Evolutionary conservation across 192 early-diverging fungal genomes (phyloP), one percentile per base, ranked within the genome.

Genomic region (Blastocladiella britannica): DNA sequence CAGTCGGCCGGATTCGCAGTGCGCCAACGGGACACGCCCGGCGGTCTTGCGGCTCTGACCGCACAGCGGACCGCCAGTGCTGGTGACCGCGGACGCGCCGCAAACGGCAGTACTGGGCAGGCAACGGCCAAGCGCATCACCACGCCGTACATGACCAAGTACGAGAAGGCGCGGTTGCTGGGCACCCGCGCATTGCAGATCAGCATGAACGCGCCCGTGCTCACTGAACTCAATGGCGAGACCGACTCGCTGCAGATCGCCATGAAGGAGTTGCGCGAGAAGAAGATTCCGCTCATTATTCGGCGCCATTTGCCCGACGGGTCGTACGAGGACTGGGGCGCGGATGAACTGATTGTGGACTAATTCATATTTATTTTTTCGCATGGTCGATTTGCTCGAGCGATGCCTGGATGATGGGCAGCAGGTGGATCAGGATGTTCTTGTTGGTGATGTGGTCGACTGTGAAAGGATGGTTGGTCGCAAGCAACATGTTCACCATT

Each of bases 141-240:
- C 9, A 95, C 94, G 25, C 91, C 94, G 28, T 97, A 93, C 68
- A 89, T 97, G 88, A 97, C 94, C 55, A 95, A 93, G 66, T 97
- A 97, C 72, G 94, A 97, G 70, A 83, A 86, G 53, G 85, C 87
- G 52, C 76, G 86, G 64, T 77, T 89, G 56, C 68, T 91, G 37
- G 88, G 88, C 43, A 89, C 91, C 9, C 79, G 94, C 26, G 94
- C 94, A 4, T 78, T 95, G 62, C 91, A 97, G 67, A 90, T 97
- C 28, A 86, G 82, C 72, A 89, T 97, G 84, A 97, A 92, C 69
- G 94, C 94, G n/a, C 94, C 91, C 24, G 85, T 92, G n/a, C 82
- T 93, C 75, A 87, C 93, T 20, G 88, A 93, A 64, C 69, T 93
- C 28, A 84, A 85, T 53, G 89, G 89, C 52, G 91, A 95, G 68